Base-by-base conservation (phyloP, 495 filamentous ascomycete species). In the Aspergillus haitiensis region DNA sequence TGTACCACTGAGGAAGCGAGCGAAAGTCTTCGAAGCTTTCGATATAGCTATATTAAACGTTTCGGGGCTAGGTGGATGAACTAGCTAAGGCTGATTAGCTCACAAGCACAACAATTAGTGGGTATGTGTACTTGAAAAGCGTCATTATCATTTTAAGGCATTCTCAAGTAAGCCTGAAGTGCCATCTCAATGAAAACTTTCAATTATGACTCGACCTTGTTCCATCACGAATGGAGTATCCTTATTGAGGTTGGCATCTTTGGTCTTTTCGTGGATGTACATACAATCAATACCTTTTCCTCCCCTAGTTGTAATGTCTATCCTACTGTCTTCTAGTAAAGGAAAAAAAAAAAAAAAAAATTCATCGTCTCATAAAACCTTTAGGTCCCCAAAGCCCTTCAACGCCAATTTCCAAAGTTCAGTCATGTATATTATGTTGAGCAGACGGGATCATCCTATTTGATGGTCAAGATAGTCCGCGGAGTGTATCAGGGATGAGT, bases 1-100 rank as follows among this genome's bases (percentile, higher is more conserved):
- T 88, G 84, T 64, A 53, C 56, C 35, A 85, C 80, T 0, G 68
- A 71, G 5, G 78, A 80, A 40, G 82, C 84, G 15, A 75, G 70
- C 18, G 46, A 47, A 3, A 84, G 81, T 40, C 63, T 87, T 35
- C 69, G 66, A 21, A 56, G 54, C 9, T 86, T 77, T 69, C 79
- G 78, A 56, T 65, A 76, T 15, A 53, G 32, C 11, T 85, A 79
- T 66, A 75, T 79, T 35, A 66, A 70, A 9, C 48, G 49, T 7
- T 64, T 64, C 37, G 67, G 66, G 27, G 54, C 57, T 54, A 9
- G 51, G 27, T 63, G 68, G 68, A 63, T 66, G 65, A 6, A 9
- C 13, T 68, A 56, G 16, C 11, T 49, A 8, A 37, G 21, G 21
- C 21, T 27, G 21, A 3, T 27, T 27, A 27, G 21, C 21, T 27